Conservation (phyloP, 306 rosid species). For the Oemleria cerasiformis region DNA sequence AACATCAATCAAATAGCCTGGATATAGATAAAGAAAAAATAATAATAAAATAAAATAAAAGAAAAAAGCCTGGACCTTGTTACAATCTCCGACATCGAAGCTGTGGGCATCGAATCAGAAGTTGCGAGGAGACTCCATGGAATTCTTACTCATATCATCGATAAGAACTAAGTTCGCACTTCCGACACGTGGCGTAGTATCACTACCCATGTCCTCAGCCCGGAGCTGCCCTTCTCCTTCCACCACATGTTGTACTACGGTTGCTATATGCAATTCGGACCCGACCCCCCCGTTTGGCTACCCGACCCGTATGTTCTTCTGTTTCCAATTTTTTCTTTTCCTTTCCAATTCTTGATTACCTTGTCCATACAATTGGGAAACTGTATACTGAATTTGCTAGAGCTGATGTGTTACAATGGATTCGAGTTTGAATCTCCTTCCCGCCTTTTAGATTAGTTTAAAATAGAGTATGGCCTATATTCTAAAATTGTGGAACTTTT, state of each 20-base stretch:
- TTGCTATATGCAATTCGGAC: slow-evolving; percentile 62
- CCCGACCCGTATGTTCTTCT: slow-evolving; percentile 60
- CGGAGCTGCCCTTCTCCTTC: slow-evolving; percentile 73
- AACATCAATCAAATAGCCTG: too few relatives aligned
- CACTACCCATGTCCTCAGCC: slow-evolving; percentile 50
- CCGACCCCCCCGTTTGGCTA: slow-evolving; percentile 92
- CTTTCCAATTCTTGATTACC: too few relatives aligned
- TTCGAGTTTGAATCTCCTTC: too few relatives aligned
- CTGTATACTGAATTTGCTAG: too few relatives aligned
- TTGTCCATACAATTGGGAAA: too few relatives aligned
- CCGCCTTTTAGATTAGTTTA: too few relatives aligned
- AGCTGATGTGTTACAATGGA: too few relatives aligned
- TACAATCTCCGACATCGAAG: slow-evolving; percentile 59
- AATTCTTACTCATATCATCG: slow-evolving; percentile 42
- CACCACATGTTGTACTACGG: slow-evolving; percentile 80
- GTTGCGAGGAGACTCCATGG: slow-evolving; percentile 45
- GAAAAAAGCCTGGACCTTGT: slow-evolving; percentile 48
- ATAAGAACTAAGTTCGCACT: slow-evolving; percentile 40
- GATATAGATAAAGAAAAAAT: too few relatives aligned
- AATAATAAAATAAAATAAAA: too few relatives aligned
- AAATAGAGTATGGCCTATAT: too few relatives aligned
- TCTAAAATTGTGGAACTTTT: too few relatives aligned
- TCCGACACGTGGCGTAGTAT: slow-evolving; percentile 73
- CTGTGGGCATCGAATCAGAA: slow-evolving; percentile 42
- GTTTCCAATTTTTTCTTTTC: too few relatives aligned